Evolutionary conservation across 345 rosid genomes (phyloP), one percentile per base, ranked within the genome.

Genomic region (Eucalyptus regnans): DNA sequence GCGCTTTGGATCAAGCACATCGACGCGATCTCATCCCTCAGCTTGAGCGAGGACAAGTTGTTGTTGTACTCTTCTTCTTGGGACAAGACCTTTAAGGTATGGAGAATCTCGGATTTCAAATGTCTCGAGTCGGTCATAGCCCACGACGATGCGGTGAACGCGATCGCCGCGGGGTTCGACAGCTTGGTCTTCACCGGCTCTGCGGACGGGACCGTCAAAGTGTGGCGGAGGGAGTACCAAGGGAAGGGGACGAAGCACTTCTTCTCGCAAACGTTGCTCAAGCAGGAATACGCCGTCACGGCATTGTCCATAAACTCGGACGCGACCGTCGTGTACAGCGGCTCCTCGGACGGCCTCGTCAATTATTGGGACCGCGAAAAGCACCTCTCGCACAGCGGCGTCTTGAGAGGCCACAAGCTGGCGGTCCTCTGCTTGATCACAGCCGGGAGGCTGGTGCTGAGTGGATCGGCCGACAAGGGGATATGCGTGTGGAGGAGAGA

Each of bases 61-160:
- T 86, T 96, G 3, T 90, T 97, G 56, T 97, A 97, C 87, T 95
- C 99, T 0, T 95, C 97, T 18, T 96, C 98, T 0, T 96, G 99
- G 99, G 99, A 97, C 87, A 96, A 94, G 88, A 96, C 99, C 13
- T 95, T 96, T 64, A 97, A 97, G 86, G 96, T 96, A 1, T 97
- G 98, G 99, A 91, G 97, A 88, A 90, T 93, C n/a, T 90, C 95
- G 5, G 95, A 96, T 89, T 94, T 89, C 49, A 94, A 94, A 86
- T 97, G 98, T 51, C 86, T 97, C 22, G 99, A 97, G 92, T 96
- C 99, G 8, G 88, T 96, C 4, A 89, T 44, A 12, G 95, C 99
- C 33, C 99, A 97, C 18, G 98, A 97, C 33, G 99, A 97, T 44
- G 97, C 98, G 0, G 96, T 96, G 1, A 97, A 97, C 85, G 92